These are phyloP conservation scores for Beauveria varroae DNA, from an alignment of 2,329 filamentous ascomycete genomes.

Conservation along the genomic window DNA sequence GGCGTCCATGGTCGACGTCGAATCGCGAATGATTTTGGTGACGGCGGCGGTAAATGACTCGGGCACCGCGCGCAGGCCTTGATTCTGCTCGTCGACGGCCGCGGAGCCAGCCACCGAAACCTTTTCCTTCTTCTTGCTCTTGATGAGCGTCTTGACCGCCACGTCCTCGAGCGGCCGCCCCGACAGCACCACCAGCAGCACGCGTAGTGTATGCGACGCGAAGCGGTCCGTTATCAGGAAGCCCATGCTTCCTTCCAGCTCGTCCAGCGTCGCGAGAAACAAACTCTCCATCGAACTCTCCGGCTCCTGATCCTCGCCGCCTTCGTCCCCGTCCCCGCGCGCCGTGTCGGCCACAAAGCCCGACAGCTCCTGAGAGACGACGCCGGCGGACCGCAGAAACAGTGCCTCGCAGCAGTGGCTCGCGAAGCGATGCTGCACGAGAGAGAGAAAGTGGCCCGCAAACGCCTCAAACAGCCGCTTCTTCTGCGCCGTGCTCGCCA, in stretches of 20 bases:
- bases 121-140: constrained; percentile 89
- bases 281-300: constrained; percentile 70
- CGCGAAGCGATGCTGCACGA: constrained; percentile 92
- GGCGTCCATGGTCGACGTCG: constrained; percentile 66
- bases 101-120: constrained; percentile 53
- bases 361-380: constrained; percentile 66
- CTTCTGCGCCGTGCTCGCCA: constrained; percentile 72
- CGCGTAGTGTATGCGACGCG: constrained; percentile 83
- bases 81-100: constrained; percentile 39
- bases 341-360: constrained; percentile 37
- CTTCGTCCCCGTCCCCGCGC: constrained; percentile 25
- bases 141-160: constrained; percentile 64
- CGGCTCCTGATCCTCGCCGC: constrained; percentile 38
- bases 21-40: constrained; percentile 74
- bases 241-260: constrained; percentile 77
- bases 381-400: constrained; percentile 73
- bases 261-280: constrained; percentile 75
- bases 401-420: constrained; percentile 95
- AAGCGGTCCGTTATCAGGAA: constrained; percentile 82
- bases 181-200: constrained; percentile 77
- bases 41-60: constrained; percentile 69
- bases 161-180: constrained; percentile 69
- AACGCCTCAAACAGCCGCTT: constrained; percentile 84
- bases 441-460: constrained; percentile 74
- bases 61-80: constrained; percentile 55